phyloP scores from a whole-genome alignment of 805 yeast genomes.

The Barnettozyma vustinii region DNA sequence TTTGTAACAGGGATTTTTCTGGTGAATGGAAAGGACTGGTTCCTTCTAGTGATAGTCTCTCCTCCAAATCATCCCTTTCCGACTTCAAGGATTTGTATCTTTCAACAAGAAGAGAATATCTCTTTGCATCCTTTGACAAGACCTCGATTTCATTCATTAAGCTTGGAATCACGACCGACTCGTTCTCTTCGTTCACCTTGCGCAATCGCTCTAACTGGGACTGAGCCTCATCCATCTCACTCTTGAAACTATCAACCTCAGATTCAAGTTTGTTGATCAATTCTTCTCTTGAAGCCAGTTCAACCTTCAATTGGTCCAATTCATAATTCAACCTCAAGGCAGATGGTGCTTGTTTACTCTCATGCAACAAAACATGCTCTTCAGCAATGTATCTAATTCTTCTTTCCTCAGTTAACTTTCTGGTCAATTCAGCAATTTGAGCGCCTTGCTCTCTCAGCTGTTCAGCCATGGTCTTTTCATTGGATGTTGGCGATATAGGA shows the following conservation, averaged over 20 bases:
- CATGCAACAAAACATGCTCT: slow-evolving; percentile 56
- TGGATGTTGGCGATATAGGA: slow-evolving; percentile 5
- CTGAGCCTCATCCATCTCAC: slow-evolving; percentile 33
- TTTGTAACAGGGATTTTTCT: not conserved
- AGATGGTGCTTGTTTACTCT: slow-evolving; percentile 47
- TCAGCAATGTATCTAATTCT: slow-evolving; percentile 63
- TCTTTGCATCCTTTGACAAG: slow-evolving; percentile 24
- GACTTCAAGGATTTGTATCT: slow-evolving; percentile 26
- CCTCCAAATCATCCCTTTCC: slow-evolving; percentile 30
- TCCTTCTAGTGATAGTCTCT: slow-evolving; percentile 21
- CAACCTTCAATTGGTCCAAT: slow-evolving; percentile 45
- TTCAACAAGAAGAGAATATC: slow-evolving; percentile 19
- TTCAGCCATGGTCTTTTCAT: not conserved
- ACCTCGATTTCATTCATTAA: slow-evolving; percentile 38
- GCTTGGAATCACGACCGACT: slow-evolving; percentile 39
- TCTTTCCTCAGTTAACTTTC: slow-evolving; percentile 58
- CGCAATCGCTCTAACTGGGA: slow-evolving; percentile 36
- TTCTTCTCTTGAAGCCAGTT: slow-evolving; percentile 44
- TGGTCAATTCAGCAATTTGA: slow-evolving; percentile 47
- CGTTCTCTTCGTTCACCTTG: slow-evolving; percentile 37
- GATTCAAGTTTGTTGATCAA: slow-evolving; percentile 40
- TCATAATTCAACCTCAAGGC: slow-evolving; percentile 52
- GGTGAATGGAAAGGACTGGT: not conserved
- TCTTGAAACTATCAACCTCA: slow-evolving; percentile 35
- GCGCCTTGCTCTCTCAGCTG: slow-evolving; percentile 32